phyloP scores from a whole-genome alignment of 441 rosid species.

The Caryocar brasiliense region DNA sequence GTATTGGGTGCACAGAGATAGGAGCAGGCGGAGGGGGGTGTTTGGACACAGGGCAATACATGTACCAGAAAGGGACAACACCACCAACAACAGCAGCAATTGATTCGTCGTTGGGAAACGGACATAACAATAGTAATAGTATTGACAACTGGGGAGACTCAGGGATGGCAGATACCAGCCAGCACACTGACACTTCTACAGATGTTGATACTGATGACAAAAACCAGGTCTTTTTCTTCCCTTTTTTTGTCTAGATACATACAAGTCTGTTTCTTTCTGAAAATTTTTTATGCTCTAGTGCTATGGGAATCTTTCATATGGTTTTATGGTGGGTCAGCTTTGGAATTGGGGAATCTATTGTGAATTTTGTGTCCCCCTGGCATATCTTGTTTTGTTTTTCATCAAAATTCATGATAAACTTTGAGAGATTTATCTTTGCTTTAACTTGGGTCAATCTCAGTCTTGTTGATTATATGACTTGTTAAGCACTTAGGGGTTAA shows the following conservation, averaged over 20 bases:
- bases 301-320: constrained; percentile 13
- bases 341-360: constrained; percentile 14
- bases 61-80: constrained; percentile 51
- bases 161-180: constrained; percentile 77
- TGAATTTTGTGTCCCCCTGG: neutral
- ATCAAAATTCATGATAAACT: neutral
- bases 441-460: constrained; percentile 3
- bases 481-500: too few relatives aligned
- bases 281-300: constrained; percentile 2
- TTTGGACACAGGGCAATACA: constrained; percentile 66
- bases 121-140: constrained; percentile 20
- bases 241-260: constrained; percentile 3
- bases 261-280: constrained; percentile 4
- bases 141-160: constrained; percentile 86
- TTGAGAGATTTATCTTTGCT: constrained; percentile 7
- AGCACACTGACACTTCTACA: constrained; percentile 93
- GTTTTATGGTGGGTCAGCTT: constrained; percentile 22
- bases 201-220: constrained; percentile 85
- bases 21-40: constrained; percentile 40
- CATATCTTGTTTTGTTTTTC: neutral
- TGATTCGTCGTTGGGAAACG: constrained; percentile 44
- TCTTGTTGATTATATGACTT: too few relatives aligned
- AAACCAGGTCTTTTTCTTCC: constrained; percentile 52
- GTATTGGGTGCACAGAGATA: constrained; percentile 38
- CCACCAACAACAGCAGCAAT: too few relatives aligned